These are phyloP conservation scores for Plasmodium fragile DNA, from an alignment of 169 alveolate genomes.

Conservation along the genomic window DNA sequence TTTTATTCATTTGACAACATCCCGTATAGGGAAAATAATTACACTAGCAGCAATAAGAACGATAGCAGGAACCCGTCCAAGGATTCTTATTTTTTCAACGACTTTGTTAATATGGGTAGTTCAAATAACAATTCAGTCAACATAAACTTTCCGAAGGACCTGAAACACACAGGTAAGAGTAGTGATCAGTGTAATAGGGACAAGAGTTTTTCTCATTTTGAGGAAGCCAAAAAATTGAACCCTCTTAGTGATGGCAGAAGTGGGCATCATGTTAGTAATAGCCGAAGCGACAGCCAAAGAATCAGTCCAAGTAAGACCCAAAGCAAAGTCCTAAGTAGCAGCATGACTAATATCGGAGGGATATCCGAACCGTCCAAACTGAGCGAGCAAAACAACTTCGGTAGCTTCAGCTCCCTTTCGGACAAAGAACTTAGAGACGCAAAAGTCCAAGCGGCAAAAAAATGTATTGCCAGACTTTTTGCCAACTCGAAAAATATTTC, in stretches of 20 bases:
- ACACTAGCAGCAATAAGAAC: neutral
- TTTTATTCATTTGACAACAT: slow-evolving; percentile 2
- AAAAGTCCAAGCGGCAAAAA: slow-evolving; percentile 85
- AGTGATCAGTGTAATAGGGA: neutral
- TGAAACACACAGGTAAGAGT: neutral
- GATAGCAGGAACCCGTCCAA: neutral
- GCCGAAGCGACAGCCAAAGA: neutral
- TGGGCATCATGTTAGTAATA: neutral
- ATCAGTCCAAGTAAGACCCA: neutral
- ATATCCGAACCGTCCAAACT: neutral
- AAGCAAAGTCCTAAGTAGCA: neutral
- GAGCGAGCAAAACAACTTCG: slow-evolving; percentile 19
- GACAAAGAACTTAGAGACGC: slow-evolving; percentile 78
- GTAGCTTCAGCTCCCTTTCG: slow-evolving; percentile 14
- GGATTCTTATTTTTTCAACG: slow-evolving; percentile 56
- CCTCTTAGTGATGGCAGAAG: neutral
- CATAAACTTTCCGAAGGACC: neutral
- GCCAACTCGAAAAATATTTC: slow-evolving; percentile 80
- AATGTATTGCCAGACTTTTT: slow-evolving; percentile 83
- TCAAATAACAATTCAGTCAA: neutral
- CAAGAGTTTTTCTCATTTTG: neutral
- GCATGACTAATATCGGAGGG: neutral
- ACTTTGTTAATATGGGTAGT: neutral
- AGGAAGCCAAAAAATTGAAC: neutral
- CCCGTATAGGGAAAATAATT: slow-evolving; percentile 1